Conservation (phyloP, 495 filamentous ascomycete species). For the Xanthoparmelia taractica region DNA sequence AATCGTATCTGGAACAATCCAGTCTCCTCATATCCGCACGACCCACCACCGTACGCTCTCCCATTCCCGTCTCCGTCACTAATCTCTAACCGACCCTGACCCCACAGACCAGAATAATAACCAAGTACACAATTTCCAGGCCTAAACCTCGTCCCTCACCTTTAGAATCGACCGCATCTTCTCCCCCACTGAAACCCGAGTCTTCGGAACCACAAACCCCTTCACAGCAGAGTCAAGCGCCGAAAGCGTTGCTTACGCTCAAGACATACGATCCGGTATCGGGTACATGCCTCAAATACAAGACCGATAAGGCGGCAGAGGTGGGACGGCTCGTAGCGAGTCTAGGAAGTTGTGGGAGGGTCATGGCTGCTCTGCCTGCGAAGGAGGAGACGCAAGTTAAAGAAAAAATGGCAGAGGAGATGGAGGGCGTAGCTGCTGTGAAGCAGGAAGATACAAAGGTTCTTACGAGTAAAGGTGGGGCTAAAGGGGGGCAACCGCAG, state of each 20-base stretch:
- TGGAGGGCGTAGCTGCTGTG: slow-evolving; percentile 6
- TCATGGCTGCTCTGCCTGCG: slow-evolving; percentile 25
- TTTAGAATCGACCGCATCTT: slow-evolving; percentile 21
- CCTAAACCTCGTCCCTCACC: slow-evolving; percentile 30
- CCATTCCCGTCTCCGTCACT: slow-evolving; percentile 9
- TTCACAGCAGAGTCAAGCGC: slow-evolving; percentile 29
- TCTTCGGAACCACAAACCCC: slow-evolving; percentile 21
- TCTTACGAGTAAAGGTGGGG: slow-evolving; percentile 1
- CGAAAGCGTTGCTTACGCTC: slow-evolving; percentile 61
- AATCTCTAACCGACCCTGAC: slow-evolving; percentile 7
- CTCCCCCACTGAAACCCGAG: slow-evolving; percentile 16
- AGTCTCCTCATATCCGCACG: slow-evolving; percentile 54
- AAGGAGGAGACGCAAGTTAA: slow-evolving; percentile 10
- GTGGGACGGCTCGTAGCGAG: slow-evolving; percentile 71
- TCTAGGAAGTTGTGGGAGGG: slow-evolving; percentile 43
- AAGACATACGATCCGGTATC: slow-evolving; percentile 85
- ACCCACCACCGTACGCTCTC: slow-evolving; percentile 50
- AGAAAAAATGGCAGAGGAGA: neutral
- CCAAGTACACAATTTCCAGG: slow-evolving; percentile 65
- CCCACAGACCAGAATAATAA: slow-evolving; percentile 70
- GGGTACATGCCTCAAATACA: slow-evolving; percentile 81
- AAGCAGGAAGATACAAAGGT: slow-evolving; percentile 14
- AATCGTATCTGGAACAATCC: slow-evolving; percentile 59
- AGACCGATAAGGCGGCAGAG: slow-evolving; percentile 83
- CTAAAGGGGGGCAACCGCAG: slow-evolving; percentile 14